phyloP scores from a whole-genome alignment of 75 land plant genomes.

The Selaginella tamariscina region DNA sequence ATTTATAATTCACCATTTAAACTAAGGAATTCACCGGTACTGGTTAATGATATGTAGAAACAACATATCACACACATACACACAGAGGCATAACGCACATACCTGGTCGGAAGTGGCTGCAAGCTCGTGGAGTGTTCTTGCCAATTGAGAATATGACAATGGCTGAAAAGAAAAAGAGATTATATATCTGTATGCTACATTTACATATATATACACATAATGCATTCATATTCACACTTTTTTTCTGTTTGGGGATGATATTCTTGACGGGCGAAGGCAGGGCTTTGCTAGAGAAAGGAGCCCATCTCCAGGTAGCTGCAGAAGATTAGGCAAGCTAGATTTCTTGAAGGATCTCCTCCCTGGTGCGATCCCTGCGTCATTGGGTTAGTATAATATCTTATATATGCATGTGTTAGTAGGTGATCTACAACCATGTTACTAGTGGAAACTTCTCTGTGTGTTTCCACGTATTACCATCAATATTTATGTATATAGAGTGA shows the following conservation, averaged over 20 bases:
- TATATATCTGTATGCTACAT: background rate
- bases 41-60: no score
- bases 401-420: constrained; percentile 21
- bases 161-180: constrained; percentile 35
- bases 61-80: no score
- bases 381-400: no score
- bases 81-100: background rate
- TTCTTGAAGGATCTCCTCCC: constrained; percentile 34
- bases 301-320: constrained; percentile 56
- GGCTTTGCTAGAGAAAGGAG: constrained; percentile 16
- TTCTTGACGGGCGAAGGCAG: constrained; percentile 46
- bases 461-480: no score
- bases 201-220: background rate
- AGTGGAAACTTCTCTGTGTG: background rate
- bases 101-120: constrained; percentile 94
- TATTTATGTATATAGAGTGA: no score
- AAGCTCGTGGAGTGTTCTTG: constrained; percentile 77
- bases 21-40: no score
- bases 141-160: constrained; percentile 83
- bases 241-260: constrained; percentile 40
- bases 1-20: no score
- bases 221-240: constrained; percentile 32
- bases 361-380: constrained; percentile 16
- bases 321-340: constrained; percentile 34
- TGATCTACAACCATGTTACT: background rate